phyloP scores from a whole-genome alignment of 176 grass and related monocot genomes.

The Paspalum vaginatum region DNA sequence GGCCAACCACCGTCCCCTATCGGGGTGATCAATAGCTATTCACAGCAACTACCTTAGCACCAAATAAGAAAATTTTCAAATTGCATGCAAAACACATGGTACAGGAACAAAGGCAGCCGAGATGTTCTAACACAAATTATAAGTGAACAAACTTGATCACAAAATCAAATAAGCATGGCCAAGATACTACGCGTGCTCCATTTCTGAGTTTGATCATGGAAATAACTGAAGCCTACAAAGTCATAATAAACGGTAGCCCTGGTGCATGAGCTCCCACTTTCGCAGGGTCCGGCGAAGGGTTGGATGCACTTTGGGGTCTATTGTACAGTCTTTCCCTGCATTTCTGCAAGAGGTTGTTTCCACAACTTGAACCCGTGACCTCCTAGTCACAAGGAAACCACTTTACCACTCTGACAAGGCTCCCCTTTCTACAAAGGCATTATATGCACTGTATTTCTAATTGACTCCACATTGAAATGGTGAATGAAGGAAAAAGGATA shows the following conservation, averaged over 20 bases:
- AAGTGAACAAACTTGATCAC: not conserved
- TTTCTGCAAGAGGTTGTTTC: too few species aligned
- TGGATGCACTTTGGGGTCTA: too few species aligned
- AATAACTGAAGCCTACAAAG: not conserved
- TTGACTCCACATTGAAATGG: not conserved
- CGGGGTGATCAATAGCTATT: not conserved
- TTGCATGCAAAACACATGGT: not conserved
- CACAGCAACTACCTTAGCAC: not conserved
- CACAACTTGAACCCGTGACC: too few species aligned
- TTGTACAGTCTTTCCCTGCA: too few species aligned
- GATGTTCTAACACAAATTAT: not conserved
- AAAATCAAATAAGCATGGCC: conserved; percentile 23
- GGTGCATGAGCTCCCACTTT: too few species aligned
- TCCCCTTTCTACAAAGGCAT: not conserved
- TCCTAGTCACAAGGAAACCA: too few species aligned
- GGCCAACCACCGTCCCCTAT: not conserved
- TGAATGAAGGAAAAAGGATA: conserved; percentile 53
- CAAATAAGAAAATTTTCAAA: not conserved
- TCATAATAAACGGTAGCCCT: too few species aligned
- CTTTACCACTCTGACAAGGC: too few species aligned
- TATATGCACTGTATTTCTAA: conserved; percentile 23
- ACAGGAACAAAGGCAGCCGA: not conserved
- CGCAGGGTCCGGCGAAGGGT: too few species aligned
- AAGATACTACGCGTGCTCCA: not conserved
- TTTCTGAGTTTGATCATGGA: not conserved